Evolutionary conservation across 176 grass and related monocot genomes (phyloP).

Genomic region (Bonia amplexicaulis): DNA sequence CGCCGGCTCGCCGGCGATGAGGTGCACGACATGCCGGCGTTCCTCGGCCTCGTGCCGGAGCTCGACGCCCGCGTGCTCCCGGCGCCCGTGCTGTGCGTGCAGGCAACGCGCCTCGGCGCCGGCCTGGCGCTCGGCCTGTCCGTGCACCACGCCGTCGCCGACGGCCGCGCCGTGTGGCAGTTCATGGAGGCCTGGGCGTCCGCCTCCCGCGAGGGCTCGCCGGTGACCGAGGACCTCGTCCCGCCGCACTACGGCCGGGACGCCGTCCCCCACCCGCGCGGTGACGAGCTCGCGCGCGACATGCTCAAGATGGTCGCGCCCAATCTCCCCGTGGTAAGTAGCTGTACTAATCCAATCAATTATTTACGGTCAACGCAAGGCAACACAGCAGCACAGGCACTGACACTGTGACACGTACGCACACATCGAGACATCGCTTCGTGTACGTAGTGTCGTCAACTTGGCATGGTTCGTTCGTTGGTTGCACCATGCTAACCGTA

Average conservation of each 20-base stretch:
- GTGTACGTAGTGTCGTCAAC: background rate
- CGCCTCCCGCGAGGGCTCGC: background rate
- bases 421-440: background rate
- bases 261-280: background rate
- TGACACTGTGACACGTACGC: too few species aligned
- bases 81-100: conserved; percentile 40
- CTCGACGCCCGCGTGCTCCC: background rate
- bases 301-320: conserved; percentile 31
- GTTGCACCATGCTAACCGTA: background rate
- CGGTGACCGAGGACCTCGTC: background rate
- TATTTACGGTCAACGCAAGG: background rate
- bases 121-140: conserved; percentile 35
- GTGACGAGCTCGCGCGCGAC: conserved; percentile 6
- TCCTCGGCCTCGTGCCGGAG: conserved; percentile 16
- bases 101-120: conserved; percentile 17
- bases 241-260: conserved; percentile 18
- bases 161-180: conserved; percentile 31
- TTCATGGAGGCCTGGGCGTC: conserved; percentile 40
- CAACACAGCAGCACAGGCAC: background rate
- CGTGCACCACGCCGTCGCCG: conserved; percentile 41
- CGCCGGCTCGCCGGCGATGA: conserved; percentile 23
- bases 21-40: conserved; percentile 36
- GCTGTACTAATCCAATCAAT: background rate
- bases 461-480: too few species aligned
- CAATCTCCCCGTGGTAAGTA: conserved; percentile 27